Evolutionary conservation across 1,284 basidiomycete genomes (phyloP), one percentile per base, ranked within the genome.

Genomic region (Rhodotorula sp.): DNA sequence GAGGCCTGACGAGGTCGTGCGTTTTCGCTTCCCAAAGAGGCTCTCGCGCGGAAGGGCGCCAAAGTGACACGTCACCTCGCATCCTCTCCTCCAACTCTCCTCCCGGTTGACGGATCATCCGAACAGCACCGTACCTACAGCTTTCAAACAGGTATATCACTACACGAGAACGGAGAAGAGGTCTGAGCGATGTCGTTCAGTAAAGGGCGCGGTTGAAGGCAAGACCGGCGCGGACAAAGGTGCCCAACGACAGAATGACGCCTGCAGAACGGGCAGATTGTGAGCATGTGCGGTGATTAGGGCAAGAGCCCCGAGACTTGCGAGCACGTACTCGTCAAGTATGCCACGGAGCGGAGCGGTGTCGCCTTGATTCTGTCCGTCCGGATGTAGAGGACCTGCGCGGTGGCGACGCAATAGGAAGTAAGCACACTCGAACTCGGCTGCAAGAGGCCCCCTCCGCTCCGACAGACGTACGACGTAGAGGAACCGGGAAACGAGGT

Each of bases 301-400:
- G 7, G 21, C 8, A 15, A 31, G 47, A 19, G 21, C 7, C 45
- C 8, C 0, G 50, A 3, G 23, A 10, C 18, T 28, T 16, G 21
- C 16, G 18, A 6, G 15, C 5, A 43, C 65, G 49, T 4, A 70
- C 68, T 66, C 19, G 48, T 50, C 18, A 71, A 49, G 45, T 47
- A 71, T 31, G 64, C 56, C 5, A 71, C 16, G 4, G 66, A 68
- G 21, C 70, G 70, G 8, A 71, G 49, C 26, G 52, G 48, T 3
- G 66, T 48, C 43, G 19, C 55, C 50, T 21, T 47, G 3, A 18
- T 10, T 2, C 5, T 6, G 23, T 62, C 49, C 10, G 66, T 68
- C 21, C 57, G 55, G 56, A 59, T 57, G 70, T 71, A 71, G 2
- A 68, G 64, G 38, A 63, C 28, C 69, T 70, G 56, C 26, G 14